These are phyloP conservation scores for Leccinum incarnatum DNA, from an alignment of 768 basidiomycete genomes.

Conservation along the genomic window DNA sequence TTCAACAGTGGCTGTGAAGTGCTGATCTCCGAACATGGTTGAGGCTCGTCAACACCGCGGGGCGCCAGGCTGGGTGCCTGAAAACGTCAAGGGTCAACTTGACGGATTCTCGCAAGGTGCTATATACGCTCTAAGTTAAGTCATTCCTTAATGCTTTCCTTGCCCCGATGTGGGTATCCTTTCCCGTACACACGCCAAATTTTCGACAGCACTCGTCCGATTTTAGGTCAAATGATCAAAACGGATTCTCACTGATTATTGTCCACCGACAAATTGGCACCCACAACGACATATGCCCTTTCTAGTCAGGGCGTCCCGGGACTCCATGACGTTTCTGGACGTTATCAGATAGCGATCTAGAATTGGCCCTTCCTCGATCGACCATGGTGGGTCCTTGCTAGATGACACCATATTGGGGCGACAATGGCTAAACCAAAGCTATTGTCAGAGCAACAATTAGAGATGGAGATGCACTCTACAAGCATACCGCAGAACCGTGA, in stretches of 20 bases:
- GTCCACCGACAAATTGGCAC: neutral
- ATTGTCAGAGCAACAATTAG: neutral
- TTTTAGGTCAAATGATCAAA: conserved; percentile 1
- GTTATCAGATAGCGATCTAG: conserved; percentile 5
- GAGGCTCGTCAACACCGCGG: conserved; percentile 1
- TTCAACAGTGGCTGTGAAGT: conserved; percentile 4
- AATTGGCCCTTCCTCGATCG: neutral
- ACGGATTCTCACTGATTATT: neutral
- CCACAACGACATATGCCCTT: neutral
- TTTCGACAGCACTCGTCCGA: neutral
- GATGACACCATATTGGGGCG: neutral
- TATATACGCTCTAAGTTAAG: neutral
- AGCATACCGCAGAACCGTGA: neutral
- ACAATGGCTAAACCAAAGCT: neutral
- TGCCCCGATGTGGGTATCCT: neutral
- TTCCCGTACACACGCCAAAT: conserved; percentile 1
- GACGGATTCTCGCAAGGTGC: conserved; percentile 1
- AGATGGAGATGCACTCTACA: neutral
- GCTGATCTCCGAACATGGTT: neutral
- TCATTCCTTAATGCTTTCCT: neutral
- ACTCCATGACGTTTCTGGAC: neutral
- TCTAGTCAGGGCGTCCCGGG: neutral
- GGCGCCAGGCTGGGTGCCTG: conserved; percentile 6
- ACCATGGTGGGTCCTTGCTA: conserved; percentile 2
- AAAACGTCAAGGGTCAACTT: neutral